Percentiles rank a stretch among this genome's conserved stretches.
Evolutionary conservation across 2,329 filamentous ascomycete species (phyloP).

Genomic region (Metarhizium robertsii): DNA sequence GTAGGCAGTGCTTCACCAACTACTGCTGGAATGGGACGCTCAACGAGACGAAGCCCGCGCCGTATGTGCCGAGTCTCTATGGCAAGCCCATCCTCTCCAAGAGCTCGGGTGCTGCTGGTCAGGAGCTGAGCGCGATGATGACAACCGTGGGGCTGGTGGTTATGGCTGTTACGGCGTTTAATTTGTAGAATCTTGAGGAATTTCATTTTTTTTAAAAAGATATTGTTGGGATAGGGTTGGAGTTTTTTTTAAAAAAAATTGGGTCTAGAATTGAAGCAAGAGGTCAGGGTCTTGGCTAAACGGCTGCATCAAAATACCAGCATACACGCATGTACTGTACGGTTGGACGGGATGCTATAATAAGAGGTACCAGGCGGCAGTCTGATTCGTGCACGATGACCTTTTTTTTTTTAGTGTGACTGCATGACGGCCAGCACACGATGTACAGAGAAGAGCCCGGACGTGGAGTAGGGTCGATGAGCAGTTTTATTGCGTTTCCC

Average conservation of each 20-base stretch:
- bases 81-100: constrained; percentile 17
- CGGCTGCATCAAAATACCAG: neutral
- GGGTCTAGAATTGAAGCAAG: neutral
- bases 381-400: neutral
- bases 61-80: constrained; percentile 19
- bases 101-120: constrained; percentile 9
- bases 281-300: neutral
- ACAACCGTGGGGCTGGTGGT: constrained; percentile 4
- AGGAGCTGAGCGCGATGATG: constrained; percentile 1
- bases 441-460: too few relatives aligned
- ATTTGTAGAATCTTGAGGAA: neutral
- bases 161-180: constrained; percentile 10
- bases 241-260: neutral
- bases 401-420: too few relatives aligned
- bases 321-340: neutral
- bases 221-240: neutral
- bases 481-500: too few relatives aligned
- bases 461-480: too few relatives aligned
- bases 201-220: neutral
- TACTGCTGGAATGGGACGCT: constrained; percentile 93
- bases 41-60: constrained; percentile 22
- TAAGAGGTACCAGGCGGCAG: neutral
- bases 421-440: too few relatives aligned
- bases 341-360: neutral
- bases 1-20: constrained; percentile 62